These are phyloP conservation scores for Atractiella rhizophila DNA, from an alignment of 768 basidiomycete species.

Conservation along the genomic window DNA sequence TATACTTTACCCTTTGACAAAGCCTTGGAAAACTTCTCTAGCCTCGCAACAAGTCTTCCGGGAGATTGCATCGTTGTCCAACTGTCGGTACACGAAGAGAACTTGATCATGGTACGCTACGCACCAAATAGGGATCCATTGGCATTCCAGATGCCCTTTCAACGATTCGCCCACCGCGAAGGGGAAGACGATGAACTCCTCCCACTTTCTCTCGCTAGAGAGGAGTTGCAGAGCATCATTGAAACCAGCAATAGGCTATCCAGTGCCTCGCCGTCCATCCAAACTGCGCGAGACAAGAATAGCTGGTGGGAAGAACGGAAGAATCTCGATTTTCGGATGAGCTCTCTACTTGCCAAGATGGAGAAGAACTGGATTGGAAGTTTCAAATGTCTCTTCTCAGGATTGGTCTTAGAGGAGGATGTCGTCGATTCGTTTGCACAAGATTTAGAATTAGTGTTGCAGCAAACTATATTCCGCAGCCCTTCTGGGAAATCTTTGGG, in stretches of 20 bases:
- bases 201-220: slow-evolving; percentile 43
- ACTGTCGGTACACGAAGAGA: too few species aligned
- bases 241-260: slow-evolving; percentile 50
- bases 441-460: slow-evolving; percentile 30
- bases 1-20: too few species aligned
- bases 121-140: too few species aligned
- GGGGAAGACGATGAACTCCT: slow-evolving; percentile 40
- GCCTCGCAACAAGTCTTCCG: too few species aligned
- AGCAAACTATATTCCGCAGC: background rate
- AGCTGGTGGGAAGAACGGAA: slow-evolving; percentile 69
- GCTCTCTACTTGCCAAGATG: slow-evolving; percentile 50
- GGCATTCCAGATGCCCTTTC: slow-evolving; percentile 67
- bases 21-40: too few species aligned
- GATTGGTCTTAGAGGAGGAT: slow-evolving; percentile 29
- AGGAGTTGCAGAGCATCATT: slow-evolving; percentile 56
- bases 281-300: slow-evolving; percentile 37
- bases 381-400: too few species aligned
- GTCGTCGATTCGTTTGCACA: background rate
- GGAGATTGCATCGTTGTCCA: too few species aligned
- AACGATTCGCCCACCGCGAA: slow-evolving; percentile 48
- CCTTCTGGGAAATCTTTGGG: slow-evolving; percentile 17
- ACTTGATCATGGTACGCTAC: too few species aligned
- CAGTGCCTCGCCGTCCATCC: slow-evolving; percentile 42
- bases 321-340: slow-evolving; percentile 49
- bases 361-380: slow-evolving; percentile 94